Conservation (phyloP, 257 asterid species). For the Henckelia pumila region DNA sequence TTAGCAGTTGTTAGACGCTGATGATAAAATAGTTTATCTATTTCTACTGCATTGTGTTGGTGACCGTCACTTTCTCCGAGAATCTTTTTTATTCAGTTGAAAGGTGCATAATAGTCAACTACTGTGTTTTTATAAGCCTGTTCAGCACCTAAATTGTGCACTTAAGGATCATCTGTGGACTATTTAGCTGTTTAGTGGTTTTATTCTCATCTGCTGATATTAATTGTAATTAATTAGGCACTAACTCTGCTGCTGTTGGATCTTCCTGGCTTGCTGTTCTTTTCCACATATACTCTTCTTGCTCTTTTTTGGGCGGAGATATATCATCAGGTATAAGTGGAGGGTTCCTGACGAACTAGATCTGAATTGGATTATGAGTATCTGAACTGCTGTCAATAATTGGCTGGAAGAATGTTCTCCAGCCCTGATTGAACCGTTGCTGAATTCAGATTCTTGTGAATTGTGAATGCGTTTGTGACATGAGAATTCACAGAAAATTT, state of each 20-base stretch:
- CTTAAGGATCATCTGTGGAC: slow-evolving; percentile 9
- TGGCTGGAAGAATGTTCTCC: neutral
- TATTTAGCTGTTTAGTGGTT: slow-evolving; percentile 19
- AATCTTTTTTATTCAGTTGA: slow-evolving; percentile 23
- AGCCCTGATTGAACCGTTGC: slow-evolving; percentile 14
- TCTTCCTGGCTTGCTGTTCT: slow-evolving; percentile 88
- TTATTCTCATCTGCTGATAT: slow-evolving; percentile 7
- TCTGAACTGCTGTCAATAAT: slow-evolving; percentile 9
- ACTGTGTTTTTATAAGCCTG: neutral
- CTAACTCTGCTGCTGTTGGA: slow-evolving; percentile 62
- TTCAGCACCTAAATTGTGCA: slow-evolving; percentile 13
- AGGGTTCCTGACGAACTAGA: slow-evolving; percentile 19
- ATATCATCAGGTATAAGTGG: slow-evolving; percentile 77
- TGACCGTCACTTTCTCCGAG: slow-evolving; percentile 7
- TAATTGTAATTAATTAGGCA: slow-evolving; percentile 42
- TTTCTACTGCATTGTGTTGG: neutral
- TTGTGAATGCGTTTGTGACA: slow-evolving; percentile 20
- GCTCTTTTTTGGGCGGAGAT: slow-evolving; percentile 96
- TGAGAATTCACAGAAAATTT: slow-evolving; percentile 29
- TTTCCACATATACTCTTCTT: slow-evolving; percentile 88
- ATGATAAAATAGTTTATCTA: neutral
- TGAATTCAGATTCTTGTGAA: slow-evolving; percentile 25
- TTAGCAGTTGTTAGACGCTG: neutral
- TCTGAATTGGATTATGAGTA: neutral
- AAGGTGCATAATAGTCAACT: slow-evolving; percentile 6